Base-by-base conservation (phyloP, 164 flowering plant species). In the Cinnamomum micranthum region DNA sequence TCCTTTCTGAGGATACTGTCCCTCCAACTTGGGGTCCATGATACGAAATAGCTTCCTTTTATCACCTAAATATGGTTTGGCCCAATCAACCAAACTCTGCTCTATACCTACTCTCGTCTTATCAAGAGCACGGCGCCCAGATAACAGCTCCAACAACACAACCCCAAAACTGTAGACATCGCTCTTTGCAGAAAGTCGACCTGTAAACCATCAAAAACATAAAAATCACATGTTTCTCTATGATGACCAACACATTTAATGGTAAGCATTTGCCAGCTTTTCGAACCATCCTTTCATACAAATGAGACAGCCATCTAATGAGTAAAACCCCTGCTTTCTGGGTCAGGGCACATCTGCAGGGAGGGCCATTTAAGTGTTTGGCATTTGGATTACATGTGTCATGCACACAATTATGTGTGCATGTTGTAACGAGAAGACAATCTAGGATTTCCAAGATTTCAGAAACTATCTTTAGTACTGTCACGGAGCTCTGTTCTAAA, bases 131-230 rank as follows among this genome's bases (percentile, higher is more conserved):
- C 80, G 84, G 11, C 90, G 87, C 20, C 93, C 93, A 1, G 91
- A 76, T 3, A 89, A 73, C 10, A 89, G 79, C 74, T 89, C 93
- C 51, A 89, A 58, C 72, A 89, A 72, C 73, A 89, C 91, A 25
- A 89, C 88, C n/a, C 93, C 91, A 74, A 89, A 89, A 75, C 93
- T 85, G 72, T 86, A 89, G 2, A 85, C 88, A 31, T 85, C 89
- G 69, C 88, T 81, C 65, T 77, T 89, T 63, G 82, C 80, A 15
- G 87, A 82, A 72, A 85, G 77, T 51, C 86, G 83, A 74, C 91
- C 91, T 88, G 90, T 51, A 24, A 25, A 69, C 60, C 41, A 70
- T 35, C 35, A 41, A 51, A 50, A 71, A 33, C 12, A 31, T 60
- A 52, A 41, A 41, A 41, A 41, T 41, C 47, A 41, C 11, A 7